phyloP scores from a whole-genome alignment of 768 basidiomycete genomes.

The Mycena albidolilacea region DNA sequence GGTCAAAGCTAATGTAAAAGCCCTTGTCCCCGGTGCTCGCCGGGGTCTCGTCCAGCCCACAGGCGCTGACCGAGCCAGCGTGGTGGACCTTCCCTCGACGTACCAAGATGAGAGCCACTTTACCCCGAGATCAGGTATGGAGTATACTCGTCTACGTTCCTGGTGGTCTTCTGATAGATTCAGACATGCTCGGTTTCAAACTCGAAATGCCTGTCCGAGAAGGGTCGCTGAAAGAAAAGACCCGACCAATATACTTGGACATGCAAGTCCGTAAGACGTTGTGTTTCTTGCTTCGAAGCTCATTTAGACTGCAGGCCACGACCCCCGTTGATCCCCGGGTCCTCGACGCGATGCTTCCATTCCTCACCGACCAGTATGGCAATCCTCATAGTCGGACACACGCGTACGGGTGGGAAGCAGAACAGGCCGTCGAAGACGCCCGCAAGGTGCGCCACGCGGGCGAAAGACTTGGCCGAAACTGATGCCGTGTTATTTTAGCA shows the following conservation, averaged over 20 bases:
- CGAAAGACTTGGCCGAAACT: constrained; percentile 10
- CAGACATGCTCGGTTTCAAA: constrained; percentile 94
- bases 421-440: constrained; percentile 93
- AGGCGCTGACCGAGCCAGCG: constrained; percentile 84
- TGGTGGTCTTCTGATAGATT: constrained; percentile 27
- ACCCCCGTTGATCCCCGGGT: constrained; percentile 98
- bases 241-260: constrained; percentile 96
- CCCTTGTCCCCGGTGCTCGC: constrained; percentile 50
- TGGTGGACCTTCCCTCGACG: constrained; percentile 84
- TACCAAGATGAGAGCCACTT: constrained; percentile 81
- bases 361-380: constrained; percentile 94
- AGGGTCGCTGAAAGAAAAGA: constrained; percentile 69
- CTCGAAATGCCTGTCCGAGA: constrained; percentile 76
- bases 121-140: constrained; percentile 77
- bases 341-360: constrained; percentile 97
- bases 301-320: constrained; percentile 76
- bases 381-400: constrained; percentile 99
- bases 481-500: constrained; percentile 63
- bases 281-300: constrained; percentile 20
- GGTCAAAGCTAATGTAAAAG: constrained; percentile 45
- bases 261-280: constrained; percentile 79
- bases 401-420: constrained; percentile 99
- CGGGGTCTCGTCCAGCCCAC: constrained; percentile 87
- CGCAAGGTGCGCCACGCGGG: constrained; percentile 70
- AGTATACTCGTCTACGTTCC: constrained; percentile 27